Evolutionary conservation across 441 rosid species (phyloP).

Genomic region (Pelargonium citronellum): DNA sequence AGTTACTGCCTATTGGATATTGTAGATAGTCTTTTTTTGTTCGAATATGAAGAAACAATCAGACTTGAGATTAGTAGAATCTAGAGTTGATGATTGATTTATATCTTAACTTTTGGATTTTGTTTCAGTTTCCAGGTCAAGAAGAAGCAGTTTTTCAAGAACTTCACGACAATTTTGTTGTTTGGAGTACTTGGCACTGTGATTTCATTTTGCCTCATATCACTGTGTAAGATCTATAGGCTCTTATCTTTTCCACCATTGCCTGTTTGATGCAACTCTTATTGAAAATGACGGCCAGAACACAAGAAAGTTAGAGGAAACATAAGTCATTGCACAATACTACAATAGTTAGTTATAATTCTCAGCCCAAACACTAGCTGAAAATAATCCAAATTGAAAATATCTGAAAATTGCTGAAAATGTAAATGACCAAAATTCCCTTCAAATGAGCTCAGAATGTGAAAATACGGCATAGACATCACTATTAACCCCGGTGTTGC

Average conservation of each 20-base stretch:
- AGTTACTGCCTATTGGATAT: not conserved
- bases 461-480: no score
- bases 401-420: no score
- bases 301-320: no score
- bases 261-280: no score
- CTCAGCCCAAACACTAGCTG: no score
- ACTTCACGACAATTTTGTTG: constrained; percentile 53
- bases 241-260: constrained; percentile 7
- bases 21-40: not conserved
- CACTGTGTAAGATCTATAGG: constrained; percentile 34
- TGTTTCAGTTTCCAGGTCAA: constrained; percentile 67
- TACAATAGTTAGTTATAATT: no score
- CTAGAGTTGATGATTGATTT: not conserved
- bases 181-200: constrained; percentile 64
- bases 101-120: constrained; percentile 10
- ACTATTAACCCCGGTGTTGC: no score
- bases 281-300: no score
- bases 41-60: not conserved
- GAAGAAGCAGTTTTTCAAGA: constrained; percentile 70
- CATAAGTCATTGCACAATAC: no score
- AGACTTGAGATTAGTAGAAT: not conserved
- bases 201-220: constrained; percentile 64
- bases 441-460: no score
- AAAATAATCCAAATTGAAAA: no score
- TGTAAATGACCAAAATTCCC: no score